These are phyloP conservation scores for Chaetomiaceae sp. DNA, from an alignment of 2,329 filamentous ascomycete genomes.

Conservation along the genomic window DNA sequence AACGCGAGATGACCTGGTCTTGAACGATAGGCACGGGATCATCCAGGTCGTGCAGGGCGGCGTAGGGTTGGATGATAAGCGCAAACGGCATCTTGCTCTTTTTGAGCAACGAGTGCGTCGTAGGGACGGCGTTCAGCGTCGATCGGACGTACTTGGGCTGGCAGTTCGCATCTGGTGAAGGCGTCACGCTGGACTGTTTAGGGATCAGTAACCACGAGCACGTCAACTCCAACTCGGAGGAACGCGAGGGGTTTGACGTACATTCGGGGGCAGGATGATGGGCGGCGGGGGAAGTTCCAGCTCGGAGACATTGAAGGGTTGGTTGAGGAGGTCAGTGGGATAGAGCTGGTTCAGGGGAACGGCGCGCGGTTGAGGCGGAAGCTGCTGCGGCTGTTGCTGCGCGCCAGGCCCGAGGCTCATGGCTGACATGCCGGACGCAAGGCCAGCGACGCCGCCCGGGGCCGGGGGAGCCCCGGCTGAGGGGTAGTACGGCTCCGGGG, in stretches of 20 bases:
- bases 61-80: constrained; percentile 93
- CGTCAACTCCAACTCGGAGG: no score
- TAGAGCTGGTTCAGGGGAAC: constrained; percentile 78
- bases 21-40: constrained; percentile 87
- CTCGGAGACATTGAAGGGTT: constrained; percentile 91
- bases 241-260: constrained; percentile 43
- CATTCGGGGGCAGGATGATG: constrained; percentile 85
- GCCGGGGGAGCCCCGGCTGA: constrained; percentile 38
- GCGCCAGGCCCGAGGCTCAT: constrained; percentile 71
- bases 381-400: constrained; percentile 47
- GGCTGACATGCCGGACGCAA: constrained; percentile 79
- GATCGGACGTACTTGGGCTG: constrained; percentile 91
- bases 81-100: constrained; percentile 95
- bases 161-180: constrained; percentile 86
- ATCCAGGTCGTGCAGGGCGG: constrained; percentile 84
- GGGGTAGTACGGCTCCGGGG: constrained; percentile 61
- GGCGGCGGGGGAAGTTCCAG: constrained; percentile 86
- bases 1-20: constrained; percentile 95
- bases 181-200: constrained; percentile 74
- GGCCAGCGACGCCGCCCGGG: constrained; percentile 54
- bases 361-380: constrained; percentile 41
- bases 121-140: constrained; percentile 88
- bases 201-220: constrained; percentile 34
- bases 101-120: constrained; percentile 86
- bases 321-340: constrained; percentile 82